Evolutionary conservation across 441 rosid genomes (phyloP).

Genomic region (Erodium chrysanthum): DNA sequence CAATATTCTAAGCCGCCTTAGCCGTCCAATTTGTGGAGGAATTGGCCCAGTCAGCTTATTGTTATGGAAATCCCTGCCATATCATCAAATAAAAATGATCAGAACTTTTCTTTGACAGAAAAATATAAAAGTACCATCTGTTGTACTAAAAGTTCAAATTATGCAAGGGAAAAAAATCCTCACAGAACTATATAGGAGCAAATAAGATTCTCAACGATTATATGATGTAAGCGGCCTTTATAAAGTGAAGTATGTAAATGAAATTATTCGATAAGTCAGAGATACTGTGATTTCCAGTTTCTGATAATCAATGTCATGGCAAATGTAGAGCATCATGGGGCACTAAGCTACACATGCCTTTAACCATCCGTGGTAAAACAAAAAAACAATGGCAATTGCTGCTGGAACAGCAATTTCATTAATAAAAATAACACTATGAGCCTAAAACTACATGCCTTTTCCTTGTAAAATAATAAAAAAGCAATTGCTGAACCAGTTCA

Average conservation of each 20-base stretch:
- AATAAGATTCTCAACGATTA: background rate
- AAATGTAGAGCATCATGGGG: background rate
- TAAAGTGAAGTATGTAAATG: background rate
- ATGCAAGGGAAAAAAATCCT: background rate
- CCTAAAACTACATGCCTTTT: background rate
- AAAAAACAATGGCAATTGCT: background rate
- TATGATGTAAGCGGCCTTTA: background rate
- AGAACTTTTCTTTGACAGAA: background rate
- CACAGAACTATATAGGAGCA: background rate
- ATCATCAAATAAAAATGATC: conserved; percentile 1
- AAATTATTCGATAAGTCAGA: background rate
- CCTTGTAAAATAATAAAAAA: background rate
- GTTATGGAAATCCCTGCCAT: conserved; percentile 67
- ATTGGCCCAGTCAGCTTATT: conserved; percentile 73
- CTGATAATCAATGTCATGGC: background rate
- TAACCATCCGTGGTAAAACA: background rate
- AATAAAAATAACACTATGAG: background rate
- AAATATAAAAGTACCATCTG: background rate
- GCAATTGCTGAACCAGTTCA: background rate
- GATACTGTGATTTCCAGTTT: background rate
- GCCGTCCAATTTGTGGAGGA: conserved; percentile 68
- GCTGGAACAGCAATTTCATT: background rate
- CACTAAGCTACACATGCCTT: background rate
- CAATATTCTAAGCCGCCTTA: conserved; percentile 76
- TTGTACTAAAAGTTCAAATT: background rate